Conservation (phyloP, 768 basidiomycete species). For the Rhodotorula sphaerocarpa region DNA sequence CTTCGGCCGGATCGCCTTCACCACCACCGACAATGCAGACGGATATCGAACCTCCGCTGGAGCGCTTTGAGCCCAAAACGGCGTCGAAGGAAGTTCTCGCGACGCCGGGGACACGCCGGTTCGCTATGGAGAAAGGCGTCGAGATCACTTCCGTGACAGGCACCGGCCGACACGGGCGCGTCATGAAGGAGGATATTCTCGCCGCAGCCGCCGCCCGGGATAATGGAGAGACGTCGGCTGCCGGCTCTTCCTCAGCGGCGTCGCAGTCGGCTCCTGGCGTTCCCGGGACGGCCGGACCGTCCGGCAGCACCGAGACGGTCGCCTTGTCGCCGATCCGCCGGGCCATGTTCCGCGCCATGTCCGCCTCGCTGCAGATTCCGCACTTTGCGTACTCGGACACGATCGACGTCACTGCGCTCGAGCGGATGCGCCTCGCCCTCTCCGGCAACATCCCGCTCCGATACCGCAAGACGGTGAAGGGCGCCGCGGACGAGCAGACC, state of each 20-base stretch:
- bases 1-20: conserved; percentile 9
- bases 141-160: conserved; percentile 59
- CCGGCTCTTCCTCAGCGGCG: neutral
- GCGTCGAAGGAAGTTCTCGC: conserved; percentile 51
- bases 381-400: conserved; percentile 58
- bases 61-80: neutral
- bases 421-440: conserved; percentile 27
- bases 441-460: conserved; percentile 11
- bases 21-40: neutral
- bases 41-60: neutral
- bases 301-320: neutral
- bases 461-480: conserved; percentile 13
- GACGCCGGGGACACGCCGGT: conserved; percentile 67
- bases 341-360: conserved; percentile 87
- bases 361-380: conserved; percentile 65
- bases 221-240: neutral
- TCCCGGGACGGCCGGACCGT: neutral
- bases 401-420: conserved; percentile 35
- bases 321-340: conserved; percentile 61
- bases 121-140: conserved; percentile 59
- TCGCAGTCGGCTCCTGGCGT: neutral
- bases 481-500: neutral
- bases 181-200: conserved; percentile 62
- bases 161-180: conserved; percentile 63
- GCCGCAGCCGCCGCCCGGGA: neutral